Base-by-base conservation (phyloP, 2,329 filamentous ascomycete genomes). In the Xylaria sp. region DNA sequence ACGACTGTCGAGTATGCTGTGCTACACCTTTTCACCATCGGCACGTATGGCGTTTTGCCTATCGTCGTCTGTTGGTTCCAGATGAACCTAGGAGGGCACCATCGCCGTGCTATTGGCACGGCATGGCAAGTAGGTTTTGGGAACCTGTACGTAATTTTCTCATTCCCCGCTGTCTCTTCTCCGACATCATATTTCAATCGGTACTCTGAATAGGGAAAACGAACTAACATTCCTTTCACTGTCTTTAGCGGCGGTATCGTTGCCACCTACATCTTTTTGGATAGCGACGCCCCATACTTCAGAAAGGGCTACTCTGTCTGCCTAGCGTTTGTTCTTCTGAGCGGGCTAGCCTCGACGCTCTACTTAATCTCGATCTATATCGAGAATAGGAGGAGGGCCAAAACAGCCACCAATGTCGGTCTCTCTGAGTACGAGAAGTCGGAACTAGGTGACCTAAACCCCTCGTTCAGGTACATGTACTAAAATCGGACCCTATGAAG, bases 41-140 rank as follows among this genome's bases (percentile, higher is more conserved):
- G 93, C 58, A 86, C 88, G 0, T 98, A 97, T 80, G 90, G 89
- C 0, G 93, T 94, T n/a, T 94, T 97, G 91, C 94, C 95, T 0
- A 90, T 97, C 34, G 88, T 94, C 51, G 87, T 94, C 7, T 94
- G 91, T 78, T 94, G 92, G 92, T 94, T 91, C 79, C 91, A 90
- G 73, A 93, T 93, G 88, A 94, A 94, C 74, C 82, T 93, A 1
- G 88, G 88, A 1, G 92, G 91, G 0, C 92, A 94, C 76, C 90
- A 90, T 65, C 86, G 91, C 2, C 85, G 92, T 1, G 70, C 77
- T n/a, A 87, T 94, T 17, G 92, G 92, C 12, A 88, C 88, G 8
- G 92, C 90, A 0, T 94, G 90, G 90, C 92, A 94, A 78, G 84
- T 94, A 51, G 90, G 90, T 0, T 93, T 94, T 72, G 92, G 92